phyloP scores from a whole-genome alignment of 257 asterid species.

The Prunella vulgaris region DNA sequence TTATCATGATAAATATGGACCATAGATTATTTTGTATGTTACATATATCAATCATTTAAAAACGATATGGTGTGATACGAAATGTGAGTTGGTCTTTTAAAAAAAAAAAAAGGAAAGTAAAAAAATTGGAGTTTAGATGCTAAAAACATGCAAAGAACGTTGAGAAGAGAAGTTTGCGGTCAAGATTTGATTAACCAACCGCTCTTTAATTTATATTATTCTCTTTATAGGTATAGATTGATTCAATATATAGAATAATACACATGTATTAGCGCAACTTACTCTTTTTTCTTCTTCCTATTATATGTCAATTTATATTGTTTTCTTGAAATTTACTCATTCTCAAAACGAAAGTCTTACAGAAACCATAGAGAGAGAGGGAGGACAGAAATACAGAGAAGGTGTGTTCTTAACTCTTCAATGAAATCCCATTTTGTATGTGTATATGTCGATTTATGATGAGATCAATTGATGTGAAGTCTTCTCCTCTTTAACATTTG shows the following conservation, averaged over 20 bases:
- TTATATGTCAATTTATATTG: not conserved
- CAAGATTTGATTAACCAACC: conserved; percentile 5
- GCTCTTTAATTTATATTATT: not conserved
- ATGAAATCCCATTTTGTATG: not conserved
- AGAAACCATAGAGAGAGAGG: too few relatives aligned
- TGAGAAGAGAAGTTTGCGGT: conserved; percentile 20
- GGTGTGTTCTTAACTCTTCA: conserved; percentile 12
- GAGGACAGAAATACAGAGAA: not conserved
- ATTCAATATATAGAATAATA: not conserved
- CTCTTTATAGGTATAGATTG: not conserved
- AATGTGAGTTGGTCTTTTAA: not conserved
- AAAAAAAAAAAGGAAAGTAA: not conserved
- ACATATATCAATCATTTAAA: too few relatives aligned
- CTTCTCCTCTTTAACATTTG: too few relatives aligned
- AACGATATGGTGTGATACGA: too few relatives aligned
- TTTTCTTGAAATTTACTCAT: not conserved
- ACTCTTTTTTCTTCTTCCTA: not conserved
- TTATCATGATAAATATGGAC: too few relatives aligned
- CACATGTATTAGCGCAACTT: not conserved
- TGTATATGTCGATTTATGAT: not conserved
- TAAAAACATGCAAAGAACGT: conserved; percentile 27
- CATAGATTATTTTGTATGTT: too few relatives aligned
- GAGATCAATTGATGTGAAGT: too few relatives aligned
- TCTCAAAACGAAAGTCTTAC: not conserved
- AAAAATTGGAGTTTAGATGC: conserved; percentile 22